Evolutionary conservation across 1,284 basidiomycete species (phyloP), one percentile per base, ranked within the genome.

Genomic region (Heterobasidion parviporum): DNA sequence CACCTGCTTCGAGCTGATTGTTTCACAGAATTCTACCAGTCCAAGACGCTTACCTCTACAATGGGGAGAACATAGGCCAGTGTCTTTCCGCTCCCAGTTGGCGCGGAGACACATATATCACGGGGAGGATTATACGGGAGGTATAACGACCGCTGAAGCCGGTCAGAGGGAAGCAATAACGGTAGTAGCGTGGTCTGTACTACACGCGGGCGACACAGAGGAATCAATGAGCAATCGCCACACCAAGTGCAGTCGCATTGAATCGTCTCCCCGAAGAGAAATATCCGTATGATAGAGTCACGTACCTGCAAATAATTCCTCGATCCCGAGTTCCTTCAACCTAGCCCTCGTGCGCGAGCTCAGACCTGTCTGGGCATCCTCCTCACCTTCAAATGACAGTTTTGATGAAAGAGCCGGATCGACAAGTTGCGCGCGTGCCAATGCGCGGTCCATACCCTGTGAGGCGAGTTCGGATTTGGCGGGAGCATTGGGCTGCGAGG

Each of bases 61-160:
- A 98, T 91, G 1, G 96, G 96, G 16, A 98, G 74, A 4, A 89
- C 88, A 70, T 99, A 99, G 12, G 94, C 92, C 18, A 99, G 78
- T 0, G 96, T 99, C 74, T 99, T 99, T 0, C 96, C 96, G 62
- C 92, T 95, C 35, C 96, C 96, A 0, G 96, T 99, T 0, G 97
- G 97, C 1, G 97, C 97, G 6, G 94, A 97, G n/a, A 97, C 91
- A 64, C 95, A 96, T 8, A 95, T 79, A 69, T 99, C 97, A 45
- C 80, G 78, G 26, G 87, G 87, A 32, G 82, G 79, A 54, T 81
- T 69, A 62, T 83, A 87, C 0, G 90, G 87, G 14, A 82, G 77
- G 64, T 94, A 93, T 3, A 97, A 73, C 0, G 77, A 70, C 50
- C 72, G 70, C 57, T 74, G 67, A 9, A 58, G 64, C 38, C 57